These are phyloP conservation scores for Salpingoeca rosetta DNA, from an alignment of 78 protist species.

Conservation along the genomic window DNA sequence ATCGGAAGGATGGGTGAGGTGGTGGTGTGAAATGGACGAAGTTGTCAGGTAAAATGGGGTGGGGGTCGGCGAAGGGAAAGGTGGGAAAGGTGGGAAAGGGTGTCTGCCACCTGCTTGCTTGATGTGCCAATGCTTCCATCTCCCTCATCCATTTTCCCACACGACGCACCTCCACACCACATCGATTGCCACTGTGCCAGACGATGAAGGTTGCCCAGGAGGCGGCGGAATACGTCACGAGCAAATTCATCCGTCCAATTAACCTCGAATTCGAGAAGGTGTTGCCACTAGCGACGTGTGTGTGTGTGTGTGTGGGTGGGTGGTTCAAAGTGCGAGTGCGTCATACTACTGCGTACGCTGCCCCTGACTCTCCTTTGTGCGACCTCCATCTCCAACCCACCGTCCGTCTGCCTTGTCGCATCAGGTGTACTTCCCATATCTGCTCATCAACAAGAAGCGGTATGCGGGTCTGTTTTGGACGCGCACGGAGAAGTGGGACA, in stretches of 20 bases:
- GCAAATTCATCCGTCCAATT: constrained; percentile 84
- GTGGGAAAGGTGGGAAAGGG: too few relatives aligned
- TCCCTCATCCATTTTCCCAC: too few relatives aligned
- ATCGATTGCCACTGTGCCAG: too few relatives aligned
- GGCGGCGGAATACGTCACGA: constrained; percentile 80
- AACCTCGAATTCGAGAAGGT: constrained; percentile 92
- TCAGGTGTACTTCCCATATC: constrained; percentile 92
- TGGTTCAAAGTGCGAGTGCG: constrained; percentile 3
- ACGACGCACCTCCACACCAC: too few relatives aligned
- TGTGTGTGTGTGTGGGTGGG: neutral
- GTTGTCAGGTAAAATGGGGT: too few relatives aligned
- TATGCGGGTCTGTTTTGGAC: constrained; percentile 99
- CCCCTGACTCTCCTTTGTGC: too few relatives aligned
- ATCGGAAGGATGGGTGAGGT: neutral
- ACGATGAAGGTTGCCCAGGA: constrained; percentile 83
- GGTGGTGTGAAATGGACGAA: too few relatives aligned
- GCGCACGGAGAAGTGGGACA: constrained; percentile 68
- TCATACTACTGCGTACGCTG: neutral
- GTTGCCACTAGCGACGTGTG: neutral
- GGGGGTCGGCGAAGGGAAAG: too few relatives aligned
- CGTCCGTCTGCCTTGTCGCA: neutral
- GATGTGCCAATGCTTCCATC: too few relatives aligned
- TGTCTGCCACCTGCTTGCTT: too few relatives aligned
- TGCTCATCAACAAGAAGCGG: constrained; percentile 94
- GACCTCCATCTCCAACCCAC: too few relatives aligned